Percentiles rank a stretch among this genome's conserved stretches.
These are phyloP conservation scores for Mycena venus DNA, from an alignment of 768 basidiomycete genomes.

Conservation along the genomic window DNA sequence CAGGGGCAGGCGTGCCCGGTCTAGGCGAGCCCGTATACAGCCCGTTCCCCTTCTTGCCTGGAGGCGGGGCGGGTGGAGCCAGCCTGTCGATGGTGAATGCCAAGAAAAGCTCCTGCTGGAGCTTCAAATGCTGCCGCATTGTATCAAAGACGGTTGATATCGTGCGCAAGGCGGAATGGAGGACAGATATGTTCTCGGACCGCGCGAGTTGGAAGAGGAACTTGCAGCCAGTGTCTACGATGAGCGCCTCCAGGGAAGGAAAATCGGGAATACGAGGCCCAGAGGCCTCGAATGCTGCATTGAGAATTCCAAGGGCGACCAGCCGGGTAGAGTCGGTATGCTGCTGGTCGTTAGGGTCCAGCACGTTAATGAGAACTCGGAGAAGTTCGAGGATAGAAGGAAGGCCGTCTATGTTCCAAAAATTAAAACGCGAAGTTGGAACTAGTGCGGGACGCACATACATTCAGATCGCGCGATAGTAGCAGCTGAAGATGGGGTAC, in stretches of 20 bases:
- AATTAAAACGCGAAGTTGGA: constrained; percentile 23
- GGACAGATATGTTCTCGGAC: constrained; percentile 85
- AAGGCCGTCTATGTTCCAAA: constrained; percentile 75
- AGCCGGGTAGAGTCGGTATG: constrained; percentile 97
- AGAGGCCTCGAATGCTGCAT: constrained; percentile 88
- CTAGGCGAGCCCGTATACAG: constrained; percentile 60
- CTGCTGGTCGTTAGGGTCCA: constrained; percentile 94
- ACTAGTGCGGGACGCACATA: constrained; percentile 42
- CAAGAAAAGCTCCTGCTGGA: constrained; percentile 96
- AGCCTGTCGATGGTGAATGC: constrained; percentile 95
- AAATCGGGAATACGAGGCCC: constrained; percentile 83
- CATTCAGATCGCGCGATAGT: constrained; percentile 55
- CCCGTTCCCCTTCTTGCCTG: constrained; percentile 50
- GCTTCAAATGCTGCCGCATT: constrained; percentile 87
- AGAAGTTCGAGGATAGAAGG: constrained; percentile 94
- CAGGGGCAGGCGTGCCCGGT: constrained; percentile 63
- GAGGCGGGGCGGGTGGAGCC: constrained; percentile 63
- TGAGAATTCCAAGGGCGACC: constrained; percentile 88
- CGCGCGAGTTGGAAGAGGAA: constrained; percentile 97
- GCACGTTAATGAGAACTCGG: constrained; percentile 93
- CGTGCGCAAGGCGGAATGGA: constrained; percentile 86
- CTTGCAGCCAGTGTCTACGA: constrained; percentile 94
- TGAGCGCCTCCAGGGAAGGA: constrained; percentile 80
- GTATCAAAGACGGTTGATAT: constrained; percentile 91
- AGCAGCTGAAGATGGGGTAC: constrained; percentile 41